Evolutionary conservation across 192 early-diverging fungal species (phyloP).

Genomic region (Gigaspora rosea): DNA sequence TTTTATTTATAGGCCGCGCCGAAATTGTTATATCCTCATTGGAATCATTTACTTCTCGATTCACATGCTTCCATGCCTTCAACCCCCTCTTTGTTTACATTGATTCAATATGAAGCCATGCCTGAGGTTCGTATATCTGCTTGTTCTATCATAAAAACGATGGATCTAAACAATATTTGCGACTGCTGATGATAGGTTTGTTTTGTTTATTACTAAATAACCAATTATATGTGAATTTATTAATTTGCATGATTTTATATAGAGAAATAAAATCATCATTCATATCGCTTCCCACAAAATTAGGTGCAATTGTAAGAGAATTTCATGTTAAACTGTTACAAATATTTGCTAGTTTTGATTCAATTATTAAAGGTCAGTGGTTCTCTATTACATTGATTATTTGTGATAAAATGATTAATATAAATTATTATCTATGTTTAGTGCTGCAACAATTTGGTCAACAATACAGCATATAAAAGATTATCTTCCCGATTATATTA

Average conservation of each 20-base stretch:
- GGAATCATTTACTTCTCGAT: constrained; percentile 55
- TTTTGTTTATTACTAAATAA: not conserved
- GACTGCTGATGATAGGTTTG: constrained; percentile 53
- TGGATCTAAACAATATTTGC: constrained; percentile 55
- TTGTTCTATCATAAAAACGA: constrained; percentile 45
- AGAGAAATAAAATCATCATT: constrained; percentile 49
- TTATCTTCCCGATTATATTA: constrained; percentile 41
- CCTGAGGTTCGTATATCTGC: constrained; percentile 48
- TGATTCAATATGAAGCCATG: constrained; percentile 52
- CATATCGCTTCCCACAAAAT: constrained; percentile 45
- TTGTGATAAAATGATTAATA: constrained; percentile 2
- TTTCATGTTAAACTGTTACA: constrained; percentile 41
- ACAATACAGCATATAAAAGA: constrained; percentile 44
- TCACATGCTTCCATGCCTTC: constrained; percentile 34
- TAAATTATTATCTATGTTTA: not conserved
- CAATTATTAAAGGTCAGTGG: constrained; percentile 41
- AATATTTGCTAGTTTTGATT: constrained; percentile 34
- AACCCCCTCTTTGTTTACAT: constrained; percentile 47
- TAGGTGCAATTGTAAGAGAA: constrained; percentile 43
- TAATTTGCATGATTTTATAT: not conserved
- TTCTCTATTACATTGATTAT: not conserved
- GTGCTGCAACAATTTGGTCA: constrained; percentile 34
- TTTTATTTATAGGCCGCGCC: constrained; percentile 38
- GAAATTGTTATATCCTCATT: constrained; percentile 54
- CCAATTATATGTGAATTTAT: not conserved